Conservation (phyloP, 352 stramenopile genomes). For the Pythium periplocum region DNA sequence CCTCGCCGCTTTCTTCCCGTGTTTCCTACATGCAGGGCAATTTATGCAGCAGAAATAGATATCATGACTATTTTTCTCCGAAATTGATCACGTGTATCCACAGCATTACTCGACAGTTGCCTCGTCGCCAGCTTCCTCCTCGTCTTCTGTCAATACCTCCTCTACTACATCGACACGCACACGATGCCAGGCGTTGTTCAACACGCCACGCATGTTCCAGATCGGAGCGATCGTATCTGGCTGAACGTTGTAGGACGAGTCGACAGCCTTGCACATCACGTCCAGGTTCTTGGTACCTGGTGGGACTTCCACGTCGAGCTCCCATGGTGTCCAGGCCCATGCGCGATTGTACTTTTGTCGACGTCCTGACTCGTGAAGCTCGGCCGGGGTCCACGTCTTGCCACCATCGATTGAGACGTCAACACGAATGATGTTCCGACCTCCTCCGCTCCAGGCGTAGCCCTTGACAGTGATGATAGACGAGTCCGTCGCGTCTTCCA, state of each 20-base stretch:
- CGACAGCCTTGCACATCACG: slow-evolving; percentile 92
- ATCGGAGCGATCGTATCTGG: slow-evolving; percentile 93
- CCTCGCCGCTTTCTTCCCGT: no score
- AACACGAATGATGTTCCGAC: slow-evolving; percentile 94
- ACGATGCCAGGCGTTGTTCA: slow-evolving; percentile 96
- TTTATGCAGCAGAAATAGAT: no score
- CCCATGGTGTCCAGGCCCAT: slow-evolving; percentile 97
- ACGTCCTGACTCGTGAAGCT: slow-evolving; percentile 78
- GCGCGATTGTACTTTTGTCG: slow-evolving; percentile 87
- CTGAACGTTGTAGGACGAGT: slow-evolving; percentile 96
- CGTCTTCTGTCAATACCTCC: slow-evolving; percentile 25
- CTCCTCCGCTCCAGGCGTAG: slow-evolving; percentile 93
- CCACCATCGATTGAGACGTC: slow-evolving; percentile 94
- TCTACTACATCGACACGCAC: slow-evolving; percentile 67
- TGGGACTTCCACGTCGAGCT: slow-evolving; percentile 88
- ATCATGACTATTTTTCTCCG: no score
- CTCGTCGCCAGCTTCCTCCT: slow-evolving; percentile 16
- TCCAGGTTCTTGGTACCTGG: slow-evolving; percentile 77
- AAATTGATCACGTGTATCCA: no score
- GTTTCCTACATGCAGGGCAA: no score
- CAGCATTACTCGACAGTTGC: no score
- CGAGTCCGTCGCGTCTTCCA: slow-evolving; percentile 54
- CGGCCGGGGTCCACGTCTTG: slow-evolving; percentile 88
- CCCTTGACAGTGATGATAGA: slow-evolving; percentile 89
- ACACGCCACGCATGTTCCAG: slow-evolving; percentile 97